These are phyloP conservation scores for Penicillium sp. DNA, from an alignment of 2,329 filamentous ascomycete species.

Conservation along the genomic window DNA sequence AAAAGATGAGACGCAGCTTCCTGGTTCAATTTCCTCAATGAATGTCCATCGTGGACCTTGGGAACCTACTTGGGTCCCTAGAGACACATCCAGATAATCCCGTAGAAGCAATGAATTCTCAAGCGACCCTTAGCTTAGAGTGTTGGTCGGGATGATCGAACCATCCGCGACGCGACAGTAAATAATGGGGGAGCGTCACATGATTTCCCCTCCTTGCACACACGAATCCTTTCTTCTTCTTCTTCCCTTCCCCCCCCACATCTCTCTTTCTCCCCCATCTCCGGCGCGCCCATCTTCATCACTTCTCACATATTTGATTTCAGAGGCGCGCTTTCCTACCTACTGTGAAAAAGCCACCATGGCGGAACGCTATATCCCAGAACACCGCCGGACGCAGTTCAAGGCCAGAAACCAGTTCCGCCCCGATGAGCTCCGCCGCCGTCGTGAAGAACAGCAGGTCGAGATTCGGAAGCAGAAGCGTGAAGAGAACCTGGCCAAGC, in stretches of 20 bases:
- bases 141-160: background rate
- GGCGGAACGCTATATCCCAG: constrained; percentile 98
- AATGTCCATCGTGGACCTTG: constrained; percentile 9
- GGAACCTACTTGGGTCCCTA: too few relatives aligned
- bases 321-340: constrained; percentile 31
- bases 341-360: constrained; percentile 61
- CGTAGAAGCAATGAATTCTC: too few relatives aligned
- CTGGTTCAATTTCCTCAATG: too few relatives aligned
- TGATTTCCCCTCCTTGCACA: constrained; percentile 27
- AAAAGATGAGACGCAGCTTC: too few relatives aligned
- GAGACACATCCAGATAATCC: too few relatives aligned
- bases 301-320: constrained; percentile 14
- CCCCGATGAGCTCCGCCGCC: constrained; percentile 95
- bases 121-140: too few relatives aligned
- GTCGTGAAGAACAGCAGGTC: constrained; percentile 97
- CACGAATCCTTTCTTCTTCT: constrained; percentile 26
- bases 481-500: constrained; percentile 98
- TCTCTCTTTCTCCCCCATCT: constrained; percentile 18
- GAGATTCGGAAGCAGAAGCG: constrained; percentile 98
- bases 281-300: constrained; percentile 19
- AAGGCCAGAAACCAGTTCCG: constrained; percentile 99
- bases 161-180: constrained; percentile 9
- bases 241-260: constrained; percentile 21
- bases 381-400: constrained; percentile 98
- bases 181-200: constrained; percentile 18